phyloP scores from a whole-genome alignment of 148 eudicot genomes.

The Mesembryanthemum crystallinum region DNA sequence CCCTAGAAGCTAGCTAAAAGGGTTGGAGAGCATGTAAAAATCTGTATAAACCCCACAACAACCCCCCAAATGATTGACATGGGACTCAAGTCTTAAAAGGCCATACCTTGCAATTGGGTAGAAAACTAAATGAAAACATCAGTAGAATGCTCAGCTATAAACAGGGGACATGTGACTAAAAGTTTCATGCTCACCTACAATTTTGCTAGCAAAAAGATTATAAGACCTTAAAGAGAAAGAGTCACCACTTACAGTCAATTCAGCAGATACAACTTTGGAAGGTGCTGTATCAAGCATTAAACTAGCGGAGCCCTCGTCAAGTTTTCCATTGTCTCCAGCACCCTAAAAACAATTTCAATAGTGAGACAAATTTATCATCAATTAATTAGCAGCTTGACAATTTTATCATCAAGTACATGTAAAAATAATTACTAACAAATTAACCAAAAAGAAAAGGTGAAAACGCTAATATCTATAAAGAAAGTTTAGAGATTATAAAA shows the following conservation, averaged over 20 bases:
- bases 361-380: background rate
- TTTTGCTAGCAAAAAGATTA: background rate
- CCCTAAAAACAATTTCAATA: constrained; percentile 34
- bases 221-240: background rate
- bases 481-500: too few species aligned
- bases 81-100: too few species aligned
- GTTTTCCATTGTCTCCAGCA: constrained; percentile 73
- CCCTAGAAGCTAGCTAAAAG: too few species aligned
- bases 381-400: background rate
- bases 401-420: background rate
- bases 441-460: background rate
- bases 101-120: too few species aligned
- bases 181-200: background rate
- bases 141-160: background rate
- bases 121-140: background rate
- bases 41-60: too few species aligned
- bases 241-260: constrained; percentile 67
- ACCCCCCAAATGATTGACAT: too few species aligned
- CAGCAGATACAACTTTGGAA: constrained; percentile 86
- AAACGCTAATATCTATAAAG: too few species aligned
- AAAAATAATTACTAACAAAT: constrained; percentile 1
- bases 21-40: too few species aligned
- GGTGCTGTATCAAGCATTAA: constrained; percentile 82
- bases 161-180: background rate
- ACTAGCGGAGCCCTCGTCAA: constrained; percentile 72